These are phyloP conservation scores for Juglanconis juglandina DNA, from an alignment of 2,329 filamentous ascomycete species.

Conservation along the genomic window DNA sequence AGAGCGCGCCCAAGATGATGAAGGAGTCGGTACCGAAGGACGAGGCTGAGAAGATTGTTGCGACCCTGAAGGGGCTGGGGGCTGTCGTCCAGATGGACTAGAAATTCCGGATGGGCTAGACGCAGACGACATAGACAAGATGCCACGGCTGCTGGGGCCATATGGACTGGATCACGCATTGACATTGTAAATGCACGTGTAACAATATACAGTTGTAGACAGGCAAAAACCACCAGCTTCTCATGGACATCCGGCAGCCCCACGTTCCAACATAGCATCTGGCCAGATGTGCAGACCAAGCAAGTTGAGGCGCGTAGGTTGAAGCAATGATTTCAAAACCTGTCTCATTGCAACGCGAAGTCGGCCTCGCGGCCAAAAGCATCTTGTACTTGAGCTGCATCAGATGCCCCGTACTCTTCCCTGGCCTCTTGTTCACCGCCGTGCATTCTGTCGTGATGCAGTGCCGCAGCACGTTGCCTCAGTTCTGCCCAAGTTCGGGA, in stretches of 20 bases:
- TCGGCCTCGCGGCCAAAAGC: background rate
- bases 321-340: background rate
- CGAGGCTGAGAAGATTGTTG: conserved; percentile 96
- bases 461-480: background rate
- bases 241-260: background rate
- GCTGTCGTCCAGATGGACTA: conserved; percentile 91
- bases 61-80: conserved; percentile 88
- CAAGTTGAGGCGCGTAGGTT: background rate
- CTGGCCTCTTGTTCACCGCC: background rate
- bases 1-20: conserved; percentile 96
- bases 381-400: background rate
- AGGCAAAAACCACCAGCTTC: conserved; percentile 16
- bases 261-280: background rate
- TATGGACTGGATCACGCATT: conserved; percentile 10
- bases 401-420: background rate
- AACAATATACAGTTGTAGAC: conserved; percentile 28
- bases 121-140: conserved; percentile 8
- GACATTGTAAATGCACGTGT: conserved; percentile 31
- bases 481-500: background rate
- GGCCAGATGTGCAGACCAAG: background rate
- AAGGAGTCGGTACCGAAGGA: conserved; percentile 99
- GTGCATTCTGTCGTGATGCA: background rate
- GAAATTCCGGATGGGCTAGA: conserved; percentile 21
- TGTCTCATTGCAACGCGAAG: background rate
- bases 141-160: background rate